Percentiles rank a stretch among this genome's conserved stretches.
Evolutionary conservation across 345 rosid genomes (phyloP).

Genomic region (Gossypium mustelinum): DNA sequence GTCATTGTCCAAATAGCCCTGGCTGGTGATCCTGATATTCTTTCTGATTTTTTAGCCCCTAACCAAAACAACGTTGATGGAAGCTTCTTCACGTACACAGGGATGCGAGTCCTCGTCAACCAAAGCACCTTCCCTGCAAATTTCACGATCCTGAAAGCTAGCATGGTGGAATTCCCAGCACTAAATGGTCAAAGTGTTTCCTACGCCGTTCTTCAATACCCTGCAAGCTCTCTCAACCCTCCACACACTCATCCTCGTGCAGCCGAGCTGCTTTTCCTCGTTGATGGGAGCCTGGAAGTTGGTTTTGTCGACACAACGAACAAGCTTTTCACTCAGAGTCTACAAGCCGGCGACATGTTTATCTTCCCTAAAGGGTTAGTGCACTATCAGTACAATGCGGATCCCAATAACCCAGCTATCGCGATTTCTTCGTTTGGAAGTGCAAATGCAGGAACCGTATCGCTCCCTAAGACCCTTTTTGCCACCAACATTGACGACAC

Average conservation of each 20-base stretch:
- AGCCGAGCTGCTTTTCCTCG: neutral
- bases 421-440: neutral
- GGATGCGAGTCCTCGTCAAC: neutral
- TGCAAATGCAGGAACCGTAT: neutral
- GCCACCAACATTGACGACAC: neutral
- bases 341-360: neutral
- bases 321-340: neutral
- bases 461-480: neutral
- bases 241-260: neutral
- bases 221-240: neutral
- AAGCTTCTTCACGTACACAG: neutral
- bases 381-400: neutral
- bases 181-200: neutral
- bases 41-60: slow-evolving; percentile 32
- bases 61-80: slow-evolving; percentile 10
- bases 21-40: slow-evolving; percentile 39
- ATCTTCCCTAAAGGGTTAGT: neutral
- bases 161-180: neutral
- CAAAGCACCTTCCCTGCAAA: neutral
- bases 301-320: neutral
- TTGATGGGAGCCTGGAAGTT: neutral
- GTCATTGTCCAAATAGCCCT: slow-evolving; percentile 8
- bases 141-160: neutral
- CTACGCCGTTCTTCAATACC: neutral
- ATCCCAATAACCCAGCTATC: neutral